A percentile compares a stretch with the other conserved stretches of the same genome.
Conservation (phyloP, 176 grass and related monocot species). For the Hordeum marinum region DNA sequence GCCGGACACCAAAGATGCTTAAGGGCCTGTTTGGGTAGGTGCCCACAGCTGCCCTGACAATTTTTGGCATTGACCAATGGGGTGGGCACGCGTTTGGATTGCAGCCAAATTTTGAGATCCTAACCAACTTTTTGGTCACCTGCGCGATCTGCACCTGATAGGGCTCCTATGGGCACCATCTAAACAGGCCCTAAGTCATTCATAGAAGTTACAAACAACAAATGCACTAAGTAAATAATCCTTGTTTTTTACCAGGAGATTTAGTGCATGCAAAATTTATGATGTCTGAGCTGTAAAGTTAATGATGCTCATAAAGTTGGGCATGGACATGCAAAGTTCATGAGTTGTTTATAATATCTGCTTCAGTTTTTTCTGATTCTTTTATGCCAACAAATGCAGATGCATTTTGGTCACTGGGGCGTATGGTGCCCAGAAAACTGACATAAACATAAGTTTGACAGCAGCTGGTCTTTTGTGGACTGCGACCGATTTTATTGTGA, state of each 20-base stretch:
- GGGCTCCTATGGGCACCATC: too few species aligned
- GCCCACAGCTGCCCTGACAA: too few species aligned
- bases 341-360: not conserved
- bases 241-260: not conserved
- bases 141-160: too few species aligned
- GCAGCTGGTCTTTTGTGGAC: slow-evolving; percentile 96
- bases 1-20: not conserved
- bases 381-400: slow-evolving; percentile 51
- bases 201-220: not conserved
- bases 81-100: too few species aligned
- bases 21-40: not conserved
- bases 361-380: slow-evolving; percentile 32
- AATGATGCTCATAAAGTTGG: not conserved
- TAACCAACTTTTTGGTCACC: too few species aligned
- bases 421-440: slow-evolving; percentile 88
- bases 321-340: not conserved
- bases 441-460: slow-evolving; percentile 98
- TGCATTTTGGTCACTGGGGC: slow-evolving; percentile 93
- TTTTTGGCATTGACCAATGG: too few species aligned
- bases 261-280: not conserved
- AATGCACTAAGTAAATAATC: not conserved
- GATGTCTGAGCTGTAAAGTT: not conserved
- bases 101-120: too few species aligned
- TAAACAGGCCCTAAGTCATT: too few species aligned
- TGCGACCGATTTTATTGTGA: slow-evolving; percentile 90